These are phyloP conservation scores for Babesia bovis DNA, from an alignment of 169 alveolate species.

Conservation along the genomic window DNA sequence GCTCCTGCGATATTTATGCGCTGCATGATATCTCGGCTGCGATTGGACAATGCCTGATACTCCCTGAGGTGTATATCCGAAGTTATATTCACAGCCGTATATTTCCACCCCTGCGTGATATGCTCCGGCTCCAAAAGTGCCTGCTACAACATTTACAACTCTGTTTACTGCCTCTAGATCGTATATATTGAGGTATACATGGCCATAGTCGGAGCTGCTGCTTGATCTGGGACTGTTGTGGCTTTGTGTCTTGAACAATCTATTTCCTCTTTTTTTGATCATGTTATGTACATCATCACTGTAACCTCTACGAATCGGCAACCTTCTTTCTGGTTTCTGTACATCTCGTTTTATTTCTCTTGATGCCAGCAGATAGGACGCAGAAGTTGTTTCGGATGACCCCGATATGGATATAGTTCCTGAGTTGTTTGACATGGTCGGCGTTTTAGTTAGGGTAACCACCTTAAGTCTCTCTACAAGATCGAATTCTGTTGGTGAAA, in stretches of 20 bases:
- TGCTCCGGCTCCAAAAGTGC: slow-evolving; percentile 77
- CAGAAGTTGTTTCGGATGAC: neutral
- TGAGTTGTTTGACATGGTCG: slow-evolving; percentile 6
- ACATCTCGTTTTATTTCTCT: neutral
- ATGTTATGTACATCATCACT: slow-evolving; percentile 49
- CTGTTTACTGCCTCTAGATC: slow-evolving; percentile 72
- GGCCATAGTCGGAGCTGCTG: slow-evolving; percentile 38
- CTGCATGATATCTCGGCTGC: slow-evolving; percentile 59
- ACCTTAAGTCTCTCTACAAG: slow-evolving; percentile 8
- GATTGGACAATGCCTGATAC: slow-evolving; percentile 59
- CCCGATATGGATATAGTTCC: slow-evolving; percentile 18
- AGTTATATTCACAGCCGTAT: slow-evolving; percentile 73
- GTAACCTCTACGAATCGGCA: slow-evolving; percentile 36
- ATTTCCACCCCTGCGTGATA: slow-evolving; percentile 80
- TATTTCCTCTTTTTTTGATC: slow-evolving; percentile 14
- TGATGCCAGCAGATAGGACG: slow-evolving; percentile 13
- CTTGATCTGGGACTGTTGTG: neutral
- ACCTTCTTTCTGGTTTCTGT: neutral
- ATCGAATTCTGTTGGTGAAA: slow-evolving; percentile 2
- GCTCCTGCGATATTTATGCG: slow-evolving; percentile 64
- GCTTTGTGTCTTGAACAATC: slow-evolving; percentile 37
- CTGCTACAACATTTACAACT: slow-evolving; percentile 70
- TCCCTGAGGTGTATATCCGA: slow-evolving; percentile 68
- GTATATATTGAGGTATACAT: slow-evolving; percentile 71
- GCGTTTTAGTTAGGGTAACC: neutral